phyloP scores from a whole-genome alignment of 2,329 filamentous ascomycete species.

The Ploettnerulaceae sp. region DNA sequence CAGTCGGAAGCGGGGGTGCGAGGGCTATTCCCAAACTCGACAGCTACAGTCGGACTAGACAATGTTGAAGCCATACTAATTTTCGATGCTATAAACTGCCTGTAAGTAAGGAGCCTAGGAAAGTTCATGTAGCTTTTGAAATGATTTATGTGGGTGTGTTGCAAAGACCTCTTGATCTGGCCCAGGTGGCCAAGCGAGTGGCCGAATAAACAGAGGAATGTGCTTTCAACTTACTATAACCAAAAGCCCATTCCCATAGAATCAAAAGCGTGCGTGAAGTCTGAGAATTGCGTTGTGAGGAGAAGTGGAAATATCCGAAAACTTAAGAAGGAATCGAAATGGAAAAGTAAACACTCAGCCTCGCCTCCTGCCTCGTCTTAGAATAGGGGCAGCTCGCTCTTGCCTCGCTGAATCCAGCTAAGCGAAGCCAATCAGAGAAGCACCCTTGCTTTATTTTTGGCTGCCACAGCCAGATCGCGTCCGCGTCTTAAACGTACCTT shows the following conservation, averaged over 20 bases:
- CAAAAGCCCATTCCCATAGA: conserved; percentile 7
- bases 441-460: not conserved
- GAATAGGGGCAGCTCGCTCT: conserved; percentile 2
- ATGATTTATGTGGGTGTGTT: not conserved
- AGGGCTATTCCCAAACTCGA: conserved; percentile 15
- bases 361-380: conserved; percentile 14
- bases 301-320: not conserved
- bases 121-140: not conserved
- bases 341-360: conserved; percentile 5
- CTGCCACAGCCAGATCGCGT: conserved; percentile 9
- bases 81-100: not conserved
- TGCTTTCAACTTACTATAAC: conserved; percentile 8
- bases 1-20: conserved; percentile 10
- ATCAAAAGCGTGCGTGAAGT: not conserved
- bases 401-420: conserved; percentile 3
- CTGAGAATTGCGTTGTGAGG: conserved; percentile 5
- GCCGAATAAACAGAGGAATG: not conserved
- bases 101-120: not conserved
- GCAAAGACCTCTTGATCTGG: not conserved
- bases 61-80: conserved; percentile 21
- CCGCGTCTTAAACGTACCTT: not conserved
- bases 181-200: not conserved
- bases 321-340: not conserved
- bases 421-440: conserved; percentile 1
- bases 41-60: conserved; percentile 12